Evolutionary conservation across 225 moss, liverwort and hornwort species (phyloP).

Genomic region (Antitrichia curtipendula): DNA sequence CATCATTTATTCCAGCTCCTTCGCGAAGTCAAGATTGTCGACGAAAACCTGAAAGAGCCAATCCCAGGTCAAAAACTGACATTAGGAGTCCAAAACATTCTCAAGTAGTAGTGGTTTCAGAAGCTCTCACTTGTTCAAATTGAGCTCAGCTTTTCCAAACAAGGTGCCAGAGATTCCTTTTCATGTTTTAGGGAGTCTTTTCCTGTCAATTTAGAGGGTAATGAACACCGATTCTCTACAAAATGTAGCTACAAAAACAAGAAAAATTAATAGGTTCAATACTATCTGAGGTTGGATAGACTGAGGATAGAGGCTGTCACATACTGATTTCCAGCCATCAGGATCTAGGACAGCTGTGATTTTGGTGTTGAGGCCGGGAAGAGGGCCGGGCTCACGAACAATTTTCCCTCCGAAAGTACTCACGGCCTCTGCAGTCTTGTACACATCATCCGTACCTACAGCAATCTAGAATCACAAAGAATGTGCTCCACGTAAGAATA

Average conservation of each 20-base stretch:
- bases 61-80: background rate
- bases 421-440: conserved; percentile 84
- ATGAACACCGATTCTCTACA: background rate
- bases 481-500: background rate
- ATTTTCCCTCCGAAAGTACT: conserved; percentile 61
- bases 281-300: background rate
- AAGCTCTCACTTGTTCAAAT: background rate
- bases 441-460: conserved; percentile 87
- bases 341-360: conserved; percentile 80
- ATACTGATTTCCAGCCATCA: conserved; percentile 96
- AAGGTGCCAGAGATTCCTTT: background rate
- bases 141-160: background rate
- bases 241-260: background rate
- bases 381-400: conserved; percentile 74
- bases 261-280: background rate
- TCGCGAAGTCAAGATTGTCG: conserved; percentile 72
- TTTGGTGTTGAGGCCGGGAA: conserved; percentile 84
- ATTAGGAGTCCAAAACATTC: background rate
- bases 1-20: conserved; percentile 59
- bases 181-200: background rate
- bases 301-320: background rate
- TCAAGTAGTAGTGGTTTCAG: background rate
- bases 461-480: conserved; percentile 51
- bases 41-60: conserved; percentile 59
- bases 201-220: background rate